Conservation (phyloP, 2,329 filamentous ascomycete species). For the Aureobasidium sp. region DNA sequence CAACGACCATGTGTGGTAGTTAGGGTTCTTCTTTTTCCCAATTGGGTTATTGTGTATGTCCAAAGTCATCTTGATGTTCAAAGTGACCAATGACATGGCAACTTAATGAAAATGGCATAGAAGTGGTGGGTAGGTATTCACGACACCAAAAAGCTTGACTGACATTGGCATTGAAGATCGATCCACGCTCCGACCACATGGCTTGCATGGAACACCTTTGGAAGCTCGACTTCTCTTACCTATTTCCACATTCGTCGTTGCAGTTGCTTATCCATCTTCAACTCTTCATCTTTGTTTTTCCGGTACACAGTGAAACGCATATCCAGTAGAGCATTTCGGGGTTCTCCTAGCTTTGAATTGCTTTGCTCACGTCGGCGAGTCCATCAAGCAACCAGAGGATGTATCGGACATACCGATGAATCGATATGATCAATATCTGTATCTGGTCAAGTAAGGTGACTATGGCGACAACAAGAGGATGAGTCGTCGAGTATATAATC, state of each 20-base stretch:
- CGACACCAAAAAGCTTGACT: not conserved
- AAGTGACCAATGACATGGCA: too few species aligned
- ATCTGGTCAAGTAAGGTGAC: not conserved
- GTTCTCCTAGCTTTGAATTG: not conserved
- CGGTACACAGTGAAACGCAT: not conserved
- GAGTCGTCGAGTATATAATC: not conserved
- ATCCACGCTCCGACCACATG: not conserved
- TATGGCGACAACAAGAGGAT: not conserved
- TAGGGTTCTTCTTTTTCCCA: not conserved
- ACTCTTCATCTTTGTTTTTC: not conserved
- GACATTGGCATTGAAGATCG: not conserved
- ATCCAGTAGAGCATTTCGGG: not conserved
- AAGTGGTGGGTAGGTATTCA: not conserved
- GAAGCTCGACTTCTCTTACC: not conserved
- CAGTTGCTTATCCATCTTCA: not conserved
- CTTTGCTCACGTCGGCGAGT: not conserved
- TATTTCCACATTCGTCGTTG: not conserved
- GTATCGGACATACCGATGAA: not conserved
- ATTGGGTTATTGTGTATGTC: not conserved
- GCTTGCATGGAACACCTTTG: not conserved
- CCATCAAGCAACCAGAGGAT: not conserved
- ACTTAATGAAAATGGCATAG: not conserved
- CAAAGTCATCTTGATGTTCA: not conserved
- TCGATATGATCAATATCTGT: not conserved
- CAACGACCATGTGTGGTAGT: not conserved